Evolutionary conservation across 352 stramenopile genomes (phyloP), one percentile per base, ranked within the genome.

Genomic region (Blastocystis sp.): DNA sequence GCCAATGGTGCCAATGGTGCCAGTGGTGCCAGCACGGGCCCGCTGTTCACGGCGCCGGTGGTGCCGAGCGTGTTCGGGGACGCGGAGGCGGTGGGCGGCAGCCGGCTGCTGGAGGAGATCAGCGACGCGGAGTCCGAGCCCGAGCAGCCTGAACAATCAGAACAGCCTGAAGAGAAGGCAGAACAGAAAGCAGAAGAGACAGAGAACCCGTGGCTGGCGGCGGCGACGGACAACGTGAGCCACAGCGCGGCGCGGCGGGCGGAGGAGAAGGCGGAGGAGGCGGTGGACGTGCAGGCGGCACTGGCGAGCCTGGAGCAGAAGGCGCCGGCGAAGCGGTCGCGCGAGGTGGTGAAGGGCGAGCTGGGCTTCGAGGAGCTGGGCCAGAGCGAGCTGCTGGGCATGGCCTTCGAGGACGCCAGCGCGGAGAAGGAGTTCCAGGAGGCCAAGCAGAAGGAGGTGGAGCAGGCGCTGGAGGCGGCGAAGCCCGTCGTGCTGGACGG

Each of bases 321-420:
- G 28, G 24, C 89, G 79, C 77, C 91, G 19, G 62, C 90, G 43
- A 28, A 91, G 70, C 80, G 43, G 52, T 74, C 89, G 14, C 90
- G 90, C 48, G 71, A 76, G 21, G 43, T 45, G 14, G n/a, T 90
- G 3, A 81, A 76, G 6, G 57, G 40, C 3, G 52, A 57, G 19
- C 45, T 74, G 19, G 66, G 48, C 4, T 24, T 71, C 54, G 62
- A 88, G 40, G 65, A 65, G 9, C 11, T 10, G 59, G 62, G 17
- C 19, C 87, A 98, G 90, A 94, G 96, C 78, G 95, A 98, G 89
- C 91, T 99, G 10, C 95, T 99, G 28, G 91, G 92, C 21, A 92
- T 93, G 52, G 96, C 96, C 28, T 99, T 99, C 92, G 95, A 95
- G 48, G 95, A 96, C 74, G 93, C 94, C 0, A 92, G 94, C 48